Base-by-base conservation (phyloP, 345 rosid species). In the Orychophragmus violaceus region DNA sequence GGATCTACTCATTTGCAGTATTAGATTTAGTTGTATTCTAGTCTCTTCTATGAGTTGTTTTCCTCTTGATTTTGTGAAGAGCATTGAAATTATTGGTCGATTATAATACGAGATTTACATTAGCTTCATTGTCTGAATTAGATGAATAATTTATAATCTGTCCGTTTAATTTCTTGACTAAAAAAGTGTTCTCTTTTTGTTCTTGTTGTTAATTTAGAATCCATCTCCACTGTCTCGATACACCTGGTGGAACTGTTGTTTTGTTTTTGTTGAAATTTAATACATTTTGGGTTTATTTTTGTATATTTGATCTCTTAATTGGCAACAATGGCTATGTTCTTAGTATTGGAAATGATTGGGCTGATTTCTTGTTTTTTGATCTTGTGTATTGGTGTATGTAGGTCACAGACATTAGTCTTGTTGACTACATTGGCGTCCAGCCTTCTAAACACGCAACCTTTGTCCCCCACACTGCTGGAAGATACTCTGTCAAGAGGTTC, bases 401-500 rank as follows among this genome's bases (percentile, higher is more conserved):
- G 98, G 91, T 93, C 16, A 65, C 57, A 58, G 97, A 93, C 48
- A 82, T 93, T 10, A 86, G 95, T 6, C 68, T 90, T 73, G 55
- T 53, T 1, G 97, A 93, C 54, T 93, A 90, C 82, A 78, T 93
- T 46, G 97, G 91, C 2, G 87, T 84, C 22, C 81, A 75, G 65
- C 61, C 89, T 1, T 83, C 88, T 0, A 93, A 87, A 71, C 96
- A 92, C 8, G 97, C 97, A 0, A 90, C 95, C n/a, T 93, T 67
- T 83, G 88, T 93, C 0, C 97, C 98, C 1, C 97, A 93, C 84
- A 93, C 98, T n/a, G 91, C 97, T 60, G 97, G 97, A 30, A 76
- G 98, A 79, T 92, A 91, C 84, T 88, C 97, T 1, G 91, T 82
- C 12, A 90, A 92, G 77, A 85, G 98, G 8, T 92, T 92, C 85